Percentiles rank a stretch among this genome's conserved stretches.
These are phyloP conservation scores for Backusella tarrabulga DNA, from an alignment of 192 early-diverging fungal species.

Conservation along the genomic window DNA sequence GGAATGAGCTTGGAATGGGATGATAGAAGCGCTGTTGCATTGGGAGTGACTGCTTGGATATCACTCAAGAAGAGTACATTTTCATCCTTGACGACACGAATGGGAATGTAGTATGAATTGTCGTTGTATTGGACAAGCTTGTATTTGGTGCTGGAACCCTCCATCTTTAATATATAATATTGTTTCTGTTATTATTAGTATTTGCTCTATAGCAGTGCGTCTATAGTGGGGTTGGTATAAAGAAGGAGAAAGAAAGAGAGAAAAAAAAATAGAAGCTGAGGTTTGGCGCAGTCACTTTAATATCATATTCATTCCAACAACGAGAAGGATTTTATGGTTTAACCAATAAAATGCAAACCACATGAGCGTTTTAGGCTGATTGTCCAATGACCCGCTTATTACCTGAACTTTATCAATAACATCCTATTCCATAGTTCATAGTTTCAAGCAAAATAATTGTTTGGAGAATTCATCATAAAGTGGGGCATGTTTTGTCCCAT, in stretches of 20 bases:
- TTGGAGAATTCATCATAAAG: too few relatives aligned
- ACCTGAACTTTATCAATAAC: too few relatives aligned
- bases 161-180: neutral
- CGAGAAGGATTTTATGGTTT: neutral
- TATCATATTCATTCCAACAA: neutral
- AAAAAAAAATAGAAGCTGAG: neutral
- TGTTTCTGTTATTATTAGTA: neutral
- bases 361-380: neutral
- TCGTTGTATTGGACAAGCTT: slow-evolving; percentile 22
- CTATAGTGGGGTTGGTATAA: neutral
- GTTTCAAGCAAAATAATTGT: too few relatives aligned
- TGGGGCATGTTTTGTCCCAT: too few relatives aligned
- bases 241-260: neutral
- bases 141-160: slow-evolving; percentile 13
- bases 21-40: slow-evolving; percentile 24
- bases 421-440: too few relatives aligned
- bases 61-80: slow-evolving; percentile 24
- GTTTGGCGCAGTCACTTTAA: neutral
- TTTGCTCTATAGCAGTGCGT: neutral
- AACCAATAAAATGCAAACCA: neutral
- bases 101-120: slow-evolving; percentile 17
- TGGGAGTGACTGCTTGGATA: slow-evolving; percentile 27
- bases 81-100: slow-evolving; percentile 12
- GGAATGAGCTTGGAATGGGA: slow-evolving; percentile 20
- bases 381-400: neutral